A percentile compares a stretch with the other conserved stretches of the same genome.
Evolutionary conservation across 371 early-diverging fungal species (phyloP).

Genomic region (Apophysomyces elegans): DNA sequence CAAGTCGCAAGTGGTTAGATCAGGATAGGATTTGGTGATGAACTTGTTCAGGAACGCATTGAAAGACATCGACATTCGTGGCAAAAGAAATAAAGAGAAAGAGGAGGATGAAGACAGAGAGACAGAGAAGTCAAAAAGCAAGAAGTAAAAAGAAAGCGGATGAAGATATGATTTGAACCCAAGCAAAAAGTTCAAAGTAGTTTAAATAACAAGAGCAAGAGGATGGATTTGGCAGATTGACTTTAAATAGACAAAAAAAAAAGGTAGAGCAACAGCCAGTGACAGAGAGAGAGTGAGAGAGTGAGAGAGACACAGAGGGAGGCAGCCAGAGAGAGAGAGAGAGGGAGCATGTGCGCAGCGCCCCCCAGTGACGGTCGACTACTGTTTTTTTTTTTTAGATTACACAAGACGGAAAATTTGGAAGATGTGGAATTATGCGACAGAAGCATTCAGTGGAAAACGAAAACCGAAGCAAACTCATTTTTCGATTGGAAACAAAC

Average conservation of each 20-base stretch:
- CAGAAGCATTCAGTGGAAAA: constrained; percentile 2
- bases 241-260: constrained; percentile 11
- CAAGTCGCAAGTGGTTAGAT: not conserved
- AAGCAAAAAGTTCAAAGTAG: too few species aligned
- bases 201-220: not conserved
- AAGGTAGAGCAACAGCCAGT: not conserved
- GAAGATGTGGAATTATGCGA: constrained; percentile 12
- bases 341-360: constrained; percentile 3
- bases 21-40: constrained; percentile 12
- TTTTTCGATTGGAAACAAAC: too few species aligned
- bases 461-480: not conserved
- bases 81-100: not conserved
- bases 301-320: too few species aligned
- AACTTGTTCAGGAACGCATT: constrained; percentile 17
- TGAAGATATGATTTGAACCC: too few species aligned
- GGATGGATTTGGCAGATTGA: constrained; percentile 7
- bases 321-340: too few species aligned
- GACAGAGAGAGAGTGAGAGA: too few species aligned
- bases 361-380: constrained; percentile 3
- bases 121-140: not conserved
- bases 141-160: too few species aligned
- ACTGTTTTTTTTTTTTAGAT: not conserved
- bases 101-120: not conserved
- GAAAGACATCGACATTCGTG: constrained; percentile 12
- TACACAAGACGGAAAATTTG: constrained; percentile 10